Evolutionary conservation across 2,329 filamentous ascomycete genomes (phyloP), one percentile per base, ranked within the genome.

Genomic region (Dactylellina leptospora): DNA sequence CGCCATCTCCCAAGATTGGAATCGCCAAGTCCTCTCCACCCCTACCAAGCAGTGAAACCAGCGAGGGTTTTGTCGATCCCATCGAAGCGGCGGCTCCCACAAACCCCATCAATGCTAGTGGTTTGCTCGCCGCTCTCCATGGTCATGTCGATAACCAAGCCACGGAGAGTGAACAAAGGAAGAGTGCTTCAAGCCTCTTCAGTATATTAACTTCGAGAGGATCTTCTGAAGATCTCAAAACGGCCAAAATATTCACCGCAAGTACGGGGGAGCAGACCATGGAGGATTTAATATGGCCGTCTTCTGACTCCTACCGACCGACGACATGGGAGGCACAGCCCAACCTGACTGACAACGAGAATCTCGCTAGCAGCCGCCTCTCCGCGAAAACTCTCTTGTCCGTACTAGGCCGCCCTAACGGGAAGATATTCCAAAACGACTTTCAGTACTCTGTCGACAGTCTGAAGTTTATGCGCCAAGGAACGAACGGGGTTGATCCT

Each of bases 381-480:
- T 28, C 51, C 4, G 25, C 51, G 2, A 40, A 23, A 13, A 27
- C 50, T 1, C 23, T 66, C 13, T 23, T 66, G 4, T 66, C 51
- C 3, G 61, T 51, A 4, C 18, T 66, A 10, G 51, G 51, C 6
- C 60, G 60, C 6, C 20, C 9, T 20, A 53, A 53, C n/a, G n/a
- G 27, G 4, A 38, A 36, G 2, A 22, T 9, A 6, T 4, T 4
- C 44, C 51, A 33, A 42, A 44, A 66, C 23, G 61, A 66, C 23
- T 66, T 56, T 23, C 61, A 66, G 9, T 66, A 66, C 16, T 66
- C 61, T 51, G 40, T 66, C 5, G 61, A 66, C 10, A 50, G 38
- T 11, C 40, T 66, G 2, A 66, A 47, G 10, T 23, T 56, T 9
- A 66, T 66, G 61, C 54, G 61, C 5, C 18, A 30, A 18, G 47